Evolutionary conservation across 2,329 filamentous ascomycete genomes (phyloP), one percentile per base, ranked within the genome.

Genomic region (Plectosphaerella plurivora): DNA sequence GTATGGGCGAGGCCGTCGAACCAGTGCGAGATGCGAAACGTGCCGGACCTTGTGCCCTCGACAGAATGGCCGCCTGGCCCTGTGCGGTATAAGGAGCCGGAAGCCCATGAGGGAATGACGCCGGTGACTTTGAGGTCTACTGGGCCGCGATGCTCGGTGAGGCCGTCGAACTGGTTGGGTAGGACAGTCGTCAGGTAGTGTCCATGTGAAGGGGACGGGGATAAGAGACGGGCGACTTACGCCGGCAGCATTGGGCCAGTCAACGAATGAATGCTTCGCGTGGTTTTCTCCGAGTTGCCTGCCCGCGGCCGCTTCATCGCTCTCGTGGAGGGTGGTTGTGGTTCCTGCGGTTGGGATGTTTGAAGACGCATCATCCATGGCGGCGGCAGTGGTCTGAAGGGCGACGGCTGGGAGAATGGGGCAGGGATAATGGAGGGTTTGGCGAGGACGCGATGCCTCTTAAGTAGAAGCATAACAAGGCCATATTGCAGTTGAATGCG

Each of bases 1-100:
- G 83, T 75, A 51, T 88, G 81, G 3, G 83, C 79, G 54, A 91
- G 83, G 5, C 87, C 87, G 63, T 94, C 90, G 59, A 94, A 94
- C 89, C 89, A 94, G 65, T 94, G 89, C 1, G 77, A 81, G 11
- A 86, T 74, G 33, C 76, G 72, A 61, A 84, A 84, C 0, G 75
- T 79, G 15, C 83, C 82, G 3, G 75, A 73, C 3, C 79, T 68
- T 1, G 82, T 83, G 45, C 71, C 65, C n/a, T 83, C 74, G 3
- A 91, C 69, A 35, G 78, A 78, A 63, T 79, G 82, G 25, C 80
- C 76, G 1, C 88, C 87, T 0, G 88, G 88, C 0, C 89, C 89
- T 0, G 87, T 91, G 18, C 89, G 80, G 66, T 87, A 93, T 1
- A 94, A 75, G 2, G 79, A 75, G 1, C 89, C 90, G 2, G 86